Percentiles rank a stretch among this genome's conserved stretches.
These are phyloP conservation scores for Crithidia thermophila DNA, from an alignment of 208 protist genomes.

Conservation along the genomic window DNA sequence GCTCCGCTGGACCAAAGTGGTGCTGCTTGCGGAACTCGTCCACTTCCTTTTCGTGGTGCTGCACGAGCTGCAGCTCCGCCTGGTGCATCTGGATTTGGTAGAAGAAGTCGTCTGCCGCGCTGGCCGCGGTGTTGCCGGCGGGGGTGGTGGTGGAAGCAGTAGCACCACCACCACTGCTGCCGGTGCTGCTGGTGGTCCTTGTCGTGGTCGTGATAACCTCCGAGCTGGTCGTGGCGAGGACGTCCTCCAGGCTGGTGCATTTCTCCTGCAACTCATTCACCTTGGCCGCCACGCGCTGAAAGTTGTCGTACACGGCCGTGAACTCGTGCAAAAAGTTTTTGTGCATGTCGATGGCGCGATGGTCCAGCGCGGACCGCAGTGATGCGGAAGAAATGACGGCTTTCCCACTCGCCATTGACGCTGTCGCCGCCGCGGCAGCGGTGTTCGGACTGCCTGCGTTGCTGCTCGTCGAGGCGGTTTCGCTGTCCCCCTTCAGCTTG, in stretches of 20 bases:
- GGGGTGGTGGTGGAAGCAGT: too few relatives aligned
- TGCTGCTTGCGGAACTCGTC: slow-evolving; percentile 67
- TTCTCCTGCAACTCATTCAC: slow-evolving; percentile 54
- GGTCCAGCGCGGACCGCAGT: slow-evolving; percentile 62
- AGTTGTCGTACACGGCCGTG: slow-evolving; percentile 53
- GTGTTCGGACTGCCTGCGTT: background rate
- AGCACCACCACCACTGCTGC: too few relatives aligned
- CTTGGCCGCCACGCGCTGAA: slow-evolving; percentile 46
- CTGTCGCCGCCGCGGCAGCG: background rate
- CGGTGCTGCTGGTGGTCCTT: too few relatives aligned
- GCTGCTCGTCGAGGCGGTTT: slow-evolving; percentile 3
- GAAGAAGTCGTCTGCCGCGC: slow-evolving; percentile 29
- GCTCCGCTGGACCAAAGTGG: slow-evolving; percentile 68
- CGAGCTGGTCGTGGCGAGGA: too few relatives aligned
- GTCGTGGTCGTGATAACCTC: too few relatives aligned
- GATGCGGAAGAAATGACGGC: slow-evolving; percentile 15
- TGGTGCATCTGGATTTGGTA: slow-evolving; percentile 26
- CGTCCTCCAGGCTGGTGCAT: slow-evolving; percentile 32
- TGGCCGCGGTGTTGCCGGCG: background rate
- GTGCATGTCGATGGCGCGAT: slow-evolving; percentile 63
- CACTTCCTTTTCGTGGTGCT: slow-evolving; percentile 60
- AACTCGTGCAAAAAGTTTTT: slow-evolving; percentile 65
- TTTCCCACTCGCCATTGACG: background rate
- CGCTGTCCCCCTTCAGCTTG: slow-evolving; percentile 7
- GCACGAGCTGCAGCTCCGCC: slow-evolving; percentile 46